Percentiles rank a stretch among this genome's conserved stretches.
phyloP scores from a whole-genome alignment of 2,329 filamentous ascomycete species.

The Dactylonectria macrodidyma region DNA sequence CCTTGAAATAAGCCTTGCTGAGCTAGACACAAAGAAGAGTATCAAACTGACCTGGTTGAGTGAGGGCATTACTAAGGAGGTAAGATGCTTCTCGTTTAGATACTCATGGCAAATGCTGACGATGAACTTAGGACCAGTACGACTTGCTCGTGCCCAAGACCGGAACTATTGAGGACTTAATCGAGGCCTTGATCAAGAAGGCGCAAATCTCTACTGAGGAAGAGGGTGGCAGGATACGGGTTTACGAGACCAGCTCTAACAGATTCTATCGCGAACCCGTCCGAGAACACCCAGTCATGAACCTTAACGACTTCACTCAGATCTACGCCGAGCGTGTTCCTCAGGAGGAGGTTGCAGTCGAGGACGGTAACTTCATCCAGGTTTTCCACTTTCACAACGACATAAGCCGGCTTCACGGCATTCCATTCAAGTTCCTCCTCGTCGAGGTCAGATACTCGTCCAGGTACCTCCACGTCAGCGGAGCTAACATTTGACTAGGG shows the following conservation, averaged over 20 bases:
- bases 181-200: slow-evolving; percentile 84
- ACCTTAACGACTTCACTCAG: slow-evolving; percentile 87
- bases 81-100: slow-evolving; percentile 56
- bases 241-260: slow-evolving; percentile 87
- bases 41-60: slow-evolving; percentile 88
- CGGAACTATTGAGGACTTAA: slow-evolving; percentile 83
- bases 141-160: slow-evolving; percentile 92
- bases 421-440: slow-evolving; percentile 92
- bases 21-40: slow-evolving; percentile 92
- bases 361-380: slow-evolving; percentile 75
- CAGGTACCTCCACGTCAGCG: neutral
- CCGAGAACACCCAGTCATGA: slow-evolving; percentile 80
- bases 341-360: slow-evolving; percentile 76
- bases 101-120: slow-evolving; percentile 5
- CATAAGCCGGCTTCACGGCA: slow-evolving; percentile 84
- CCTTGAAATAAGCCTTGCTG: slow-evolving; percentile 92
- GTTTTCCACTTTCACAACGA: slow-evolving; percentile 96
- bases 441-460: slow-evolving; percentile 73
- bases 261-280: slow-evolving; percentile 87
- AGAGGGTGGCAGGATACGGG: slow-evolving; percentile 77
- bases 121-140: slow-evolving; percentile 72
- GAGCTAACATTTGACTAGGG: slow-evolving; percentile 64
- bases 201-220: slow-evolving; percentile 82
- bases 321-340: slow-evolving; percentile 88
- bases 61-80: slow-evolving; percentile 93